Base-by-base conservation (phyloP, 768 basidiomycete genomes). In the Nevesoporus exiguus region DNA sequence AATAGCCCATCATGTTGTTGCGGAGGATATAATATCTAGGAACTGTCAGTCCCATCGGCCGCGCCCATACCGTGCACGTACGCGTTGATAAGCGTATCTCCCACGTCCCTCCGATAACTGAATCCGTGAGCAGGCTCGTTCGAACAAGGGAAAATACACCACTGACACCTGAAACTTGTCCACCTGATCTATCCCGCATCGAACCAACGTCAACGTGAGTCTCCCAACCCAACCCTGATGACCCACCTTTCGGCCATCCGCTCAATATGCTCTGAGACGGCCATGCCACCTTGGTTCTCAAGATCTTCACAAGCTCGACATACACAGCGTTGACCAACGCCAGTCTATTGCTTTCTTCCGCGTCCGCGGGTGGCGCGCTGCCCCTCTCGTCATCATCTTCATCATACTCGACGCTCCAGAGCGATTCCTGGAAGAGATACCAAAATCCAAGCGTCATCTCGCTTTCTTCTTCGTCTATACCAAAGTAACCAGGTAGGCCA, bases 11-110 rank as follows among this genome's bases (percentile, higher is more conserved):
- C 83, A 96, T 88, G 47, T 92, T 85, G 48, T 90, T 83, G 37
- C 93, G 83, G 3, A 97, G 76, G 30, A 96, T 81, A 66, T 96
- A 97, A 62, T 87, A 96, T 22, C 88, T 91, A 62, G n/a, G 7
- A 41, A 25, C 24, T 25, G 49, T 61, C 47, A 70, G 53, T 33
- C 24, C 7, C 36, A 42, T 30, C 53, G 40, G 36, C 30, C 2
- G 22, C 9, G 14, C 10, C 31, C 11, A 46, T 30, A 45, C 6
- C 39, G 3, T 17, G 19, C 19, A 76, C 86, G 50, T 71, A 93
- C 88, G 90, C 90, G 60, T 93, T 94, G 55, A 93, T 86, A 14
- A 94, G 76, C 1, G 89, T 90, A 71, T 94, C 92, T 0, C 91
- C 92, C 24, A 92, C 83, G 54, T 93, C 91, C 57, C 90, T 74